Conservation (phyloP, 2,329 filamentous ascomycete species). For the Pseudogymnoascus sp. region DNA sequence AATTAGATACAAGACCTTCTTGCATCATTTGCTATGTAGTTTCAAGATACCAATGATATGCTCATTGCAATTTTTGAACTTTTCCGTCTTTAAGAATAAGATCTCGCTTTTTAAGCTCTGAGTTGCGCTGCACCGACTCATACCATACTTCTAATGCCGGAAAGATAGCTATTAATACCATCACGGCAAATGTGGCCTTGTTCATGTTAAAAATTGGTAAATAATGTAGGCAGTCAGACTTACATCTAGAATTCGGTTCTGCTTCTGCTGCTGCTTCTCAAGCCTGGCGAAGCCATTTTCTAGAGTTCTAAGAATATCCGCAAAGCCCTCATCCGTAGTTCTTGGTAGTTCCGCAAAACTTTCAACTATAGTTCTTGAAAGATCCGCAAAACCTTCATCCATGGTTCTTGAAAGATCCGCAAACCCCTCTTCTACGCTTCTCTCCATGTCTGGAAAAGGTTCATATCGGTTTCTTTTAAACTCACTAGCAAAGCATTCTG, state of each 20-base stretch:
- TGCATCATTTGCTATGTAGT: not conserved
- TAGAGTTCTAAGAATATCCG: too few species aligned
- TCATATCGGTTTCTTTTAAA: too few species aligned
- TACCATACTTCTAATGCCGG: not conserved
- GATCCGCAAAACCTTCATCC: too few species aligned
- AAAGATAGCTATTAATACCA: not conserved
- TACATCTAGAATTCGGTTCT: not conserved
- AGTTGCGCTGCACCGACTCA: not conserved
- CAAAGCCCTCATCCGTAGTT: too few species aligned
- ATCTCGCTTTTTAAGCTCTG: not conserved
- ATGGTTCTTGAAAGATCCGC: too few species aligned
- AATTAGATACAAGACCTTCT: not conserved
- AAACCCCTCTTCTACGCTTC: too few species aligned
- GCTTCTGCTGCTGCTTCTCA: not conserved
- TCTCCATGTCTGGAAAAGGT: too few species aligned
- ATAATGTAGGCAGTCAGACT: not conserved
- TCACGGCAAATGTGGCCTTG: not conserved
- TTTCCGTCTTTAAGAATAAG: not conserved
- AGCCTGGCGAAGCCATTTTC: too few species aligned
- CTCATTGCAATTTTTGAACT: not conserved
- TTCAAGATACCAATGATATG: not conserved
- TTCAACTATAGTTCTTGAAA: too few species aligned
- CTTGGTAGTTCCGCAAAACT: too few species aligned
- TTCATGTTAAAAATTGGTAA: not conserved
- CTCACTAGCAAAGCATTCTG: too few species aligned